Base-by-base conservation (phyloP, 2,329 filamentous ascomycete species). In the Tolypocladium capitatum region DNA sequence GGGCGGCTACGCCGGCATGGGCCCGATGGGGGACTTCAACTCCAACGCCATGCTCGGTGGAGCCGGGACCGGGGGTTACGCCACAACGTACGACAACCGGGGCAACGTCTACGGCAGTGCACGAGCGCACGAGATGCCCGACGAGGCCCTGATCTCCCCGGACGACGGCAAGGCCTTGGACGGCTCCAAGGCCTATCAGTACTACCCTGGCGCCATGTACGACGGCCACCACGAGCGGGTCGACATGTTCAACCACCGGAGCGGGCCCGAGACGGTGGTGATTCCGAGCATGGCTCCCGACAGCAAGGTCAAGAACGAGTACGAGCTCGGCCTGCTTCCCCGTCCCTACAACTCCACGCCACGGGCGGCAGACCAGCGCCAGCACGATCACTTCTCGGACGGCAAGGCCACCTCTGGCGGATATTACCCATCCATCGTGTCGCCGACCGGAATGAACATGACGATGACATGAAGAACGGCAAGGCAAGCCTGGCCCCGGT, bases 81-180 rank as follows among this genome's bases (percentile, higher is more conserved):
- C 50, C 18, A 46, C 53, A 13, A 53, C 53, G 2, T 64, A 62
- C 43, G 60, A 63, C 45, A 48, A 47, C n/a, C 54, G 60, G 36
- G 50, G 51, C 45, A 55, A 46, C 32, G 48, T 72, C 50, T 73
- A 73, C 50, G 66, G 67, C 20, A 60, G 61, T 14, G 67, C 67
- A 14, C 68, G 72, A 45, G 71, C 73, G 46, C 70, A 74, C 46
- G 72, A 76, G 5, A 64, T 78, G 36, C 68, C 68, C 0, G 61
- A 69, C 45, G 76, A 80, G 43, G 64, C 72, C 1, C 68, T 74
- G 47, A 72, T 80, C 33, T 65, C 73, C 8, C 51, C 70, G 1
- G 73, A 78, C 18, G 73, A 78, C 11, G 67, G 69, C 20, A 76
- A 78, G 57, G 59, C 66, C 2, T 70, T 78, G 38, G 64, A 69